A percentile compares a stretch with the other conserved stretches of the same genome.
Conservation (phyloP, 2,329 filamentous ascomycete species). For the Penicillium palitans region DNA sequence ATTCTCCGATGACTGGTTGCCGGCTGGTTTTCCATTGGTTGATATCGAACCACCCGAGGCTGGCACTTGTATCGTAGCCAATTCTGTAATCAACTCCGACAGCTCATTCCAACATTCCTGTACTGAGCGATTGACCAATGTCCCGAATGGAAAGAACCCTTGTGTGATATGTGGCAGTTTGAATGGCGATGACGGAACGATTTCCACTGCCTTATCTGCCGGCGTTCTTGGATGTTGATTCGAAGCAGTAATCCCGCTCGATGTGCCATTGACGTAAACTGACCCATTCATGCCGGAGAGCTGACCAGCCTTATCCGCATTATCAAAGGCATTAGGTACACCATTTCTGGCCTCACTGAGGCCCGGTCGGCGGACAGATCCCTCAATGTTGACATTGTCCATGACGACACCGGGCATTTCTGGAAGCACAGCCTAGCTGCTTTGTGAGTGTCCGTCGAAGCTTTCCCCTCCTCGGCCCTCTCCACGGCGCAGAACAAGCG, state of each 20-base stretch:
- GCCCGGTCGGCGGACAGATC: slow-evolving; percentile 26
- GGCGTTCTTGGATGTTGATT: slow-evolving; percentile 14
- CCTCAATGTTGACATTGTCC: slow-evolving; percentile 38
- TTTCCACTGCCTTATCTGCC: slow-evolving; percentile 6
- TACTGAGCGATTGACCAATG: slow-evolving; percentile 73
- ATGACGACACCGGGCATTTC: slow-evolving; percentile 48
- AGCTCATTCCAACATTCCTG: slow-evolving; percentile 82
- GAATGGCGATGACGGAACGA: slow-evolving; percentile 40
- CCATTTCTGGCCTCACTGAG: slow-evolving; percentile 30
- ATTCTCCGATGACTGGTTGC: slow-evolving; percentile 56
- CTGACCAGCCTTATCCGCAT: slow-evolving; percentile 18
- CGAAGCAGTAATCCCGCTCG: slow-evolving; percentile 13
- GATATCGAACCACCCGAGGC: slow-evolving; percentile 13
- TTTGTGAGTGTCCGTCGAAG: slow-evolving; percentile 14
- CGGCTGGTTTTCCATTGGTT: slow-evolving; percentile 31
- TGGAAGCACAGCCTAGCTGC: slow-evolving; percentile 18
- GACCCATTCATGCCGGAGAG: slow-evolving; percentile 26
- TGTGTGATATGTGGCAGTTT: slow-evolving; percentile 68
- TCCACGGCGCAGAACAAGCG: slow-evolving; percentile 30
- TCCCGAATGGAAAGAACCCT: slow-evolving; percentile 73
- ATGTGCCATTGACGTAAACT: slow-evolving; percentile 31
- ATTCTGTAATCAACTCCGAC: slow-evolving; percentile 65
- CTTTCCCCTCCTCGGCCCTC: slow-evolving; percentile 34
- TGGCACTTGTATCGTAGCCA: slow-evolving; percentile 68
- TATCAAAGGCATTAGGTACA: slow-evolving; percentile 16